A percentile compares a stretch with the other conserved stretches of the same genome.
These are phyloP conservation scores for Stachybotrys chlorohalonatus DNA, from an alignment of 2,329 filamentous ascomycete genomes.

Conservation along the genomic window DNA sequence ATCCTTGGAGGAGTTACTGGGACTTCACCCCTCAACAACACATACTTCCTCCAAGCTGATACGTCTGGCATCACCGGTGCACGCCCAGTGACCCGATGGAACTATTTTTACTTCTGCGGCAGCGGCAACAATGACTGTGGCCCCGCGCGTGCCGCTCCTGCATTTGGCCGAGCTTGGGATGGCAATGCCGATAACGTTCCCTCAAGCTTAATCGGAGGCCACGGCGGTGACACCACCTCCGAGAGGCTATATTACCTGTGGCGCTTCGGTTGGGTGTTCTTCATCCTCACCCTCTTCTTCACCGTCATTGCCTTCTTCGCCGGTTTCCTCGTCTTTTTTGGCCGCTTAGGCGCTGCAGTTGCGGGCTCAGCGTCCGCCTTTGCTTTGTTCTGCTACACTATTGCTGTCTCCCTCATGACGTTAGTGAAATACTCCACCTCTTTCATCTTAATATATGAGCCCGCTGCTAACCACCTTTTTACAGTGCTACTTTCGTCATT, in stretches of 20 bases:
- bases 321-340: constrained; percentile 60
- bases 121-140: constrained; percentile 57
- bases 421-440: constrained; percentile 29
- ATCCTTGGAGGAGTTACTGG: constrained; percentile 45
- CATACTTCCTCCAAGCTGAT: constrained; percentile 79
- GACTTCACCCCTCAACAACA: constrained; percentile 53
- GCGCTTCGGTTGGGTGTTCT: constrained; percentile 89
- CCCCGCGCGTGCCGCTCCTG: constrained; percentile 48
- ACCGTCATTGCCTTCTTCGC: constrained; percentile 57
- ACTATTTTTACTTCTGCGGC: constrained; percentile 78
- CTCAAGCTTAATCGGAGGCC: constrained; percentile 34
- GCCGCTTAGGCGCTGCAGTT: constrained; percentile 60
- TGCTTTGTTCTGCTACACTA: constrained; percentile 60
- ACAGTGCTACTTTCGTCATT: constrained; percentile 52
- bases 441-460: background rate
- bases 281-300: constrained; percentile 78
- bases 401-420: constrained; percentile 69
- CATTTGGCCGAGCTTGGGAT: constrained; percentile 65
- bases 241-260: constrained; percentile 70
- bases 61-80: constrained; percentile 65
- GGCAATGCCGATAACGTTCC: constrained; percentile 35
- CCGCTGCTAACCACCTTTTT: constrained; percentile 5
- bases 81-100: constrained; percentile 68
- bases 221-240: constrained; percentile 47
- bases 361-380: constrained; percentile 47